Conservation (phyloP, 164 flowering plant genomes). For the Piper longum region DNA sequence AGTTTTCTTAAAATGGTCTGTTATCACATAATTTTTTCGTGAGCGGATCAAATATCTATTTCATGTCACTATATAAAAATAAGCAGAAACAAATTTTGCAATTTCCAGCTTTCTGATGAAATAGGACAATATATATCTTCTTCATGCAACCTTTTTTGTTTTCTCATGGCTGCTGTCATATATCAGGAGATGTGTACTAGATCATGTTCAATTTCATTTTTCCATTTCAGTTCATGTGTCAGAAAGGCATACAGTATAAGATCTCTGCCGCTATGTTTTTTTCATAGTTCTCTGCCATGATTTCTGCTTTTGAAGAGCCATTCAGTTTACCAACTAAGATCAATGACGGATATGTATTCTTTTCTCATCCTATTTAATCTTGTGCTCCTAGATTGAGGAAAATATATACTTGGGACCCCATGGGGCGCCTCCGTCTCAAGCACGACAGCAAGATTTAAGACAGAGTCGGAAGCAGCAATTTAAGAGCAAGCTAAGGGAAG, state of each 20-base stretch:
- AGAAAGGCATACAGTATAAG: not conserved
- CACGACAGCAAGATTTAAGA: slow-evolving; percentile 49
- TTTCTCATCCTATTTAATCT: not conserved
- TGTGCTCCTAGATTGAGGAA: slow-evolving; percentile 33
- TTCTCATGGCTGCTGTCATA: too few relatives aligned
- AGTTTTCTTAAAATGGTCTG: not conserved
- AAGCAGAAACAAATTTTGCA: not conserved
- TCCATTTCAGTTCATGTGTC: not conserved
- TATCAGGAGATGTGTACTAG: not conserved
- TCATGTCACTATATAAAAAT: not conserved
- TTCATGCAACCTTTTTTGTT: not conserved
- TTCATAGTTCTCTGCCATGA: not conserved
- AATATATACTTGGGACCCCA: slow-evolving; percentile 86
- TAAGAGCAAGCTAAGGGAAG: slow-evolving; percentile 83
- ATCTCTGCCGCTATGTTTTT: not conserved
- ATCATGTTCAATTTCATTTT: not conserved
- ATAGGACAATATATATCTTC: not conserved
- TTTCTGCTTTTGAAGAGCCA: too few relatives aligned
- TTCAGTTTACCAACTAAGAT: too few relatives aligned
- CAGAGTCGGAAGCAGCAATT: slow-evolving; percentile 62
- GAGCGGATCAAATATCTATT: not conserved
- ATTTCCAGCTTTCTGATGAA: not conserved
- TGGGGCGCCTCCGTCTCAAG: slow-evolving; percentile 80
- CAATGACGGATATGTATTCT: not conserved
- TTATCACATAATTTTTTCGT: not conserved